These are phyloP conservation scores for Candida chauliodis DNA, from an alignment of 805 yeast species.

Conservation along the genomic window DNA sequence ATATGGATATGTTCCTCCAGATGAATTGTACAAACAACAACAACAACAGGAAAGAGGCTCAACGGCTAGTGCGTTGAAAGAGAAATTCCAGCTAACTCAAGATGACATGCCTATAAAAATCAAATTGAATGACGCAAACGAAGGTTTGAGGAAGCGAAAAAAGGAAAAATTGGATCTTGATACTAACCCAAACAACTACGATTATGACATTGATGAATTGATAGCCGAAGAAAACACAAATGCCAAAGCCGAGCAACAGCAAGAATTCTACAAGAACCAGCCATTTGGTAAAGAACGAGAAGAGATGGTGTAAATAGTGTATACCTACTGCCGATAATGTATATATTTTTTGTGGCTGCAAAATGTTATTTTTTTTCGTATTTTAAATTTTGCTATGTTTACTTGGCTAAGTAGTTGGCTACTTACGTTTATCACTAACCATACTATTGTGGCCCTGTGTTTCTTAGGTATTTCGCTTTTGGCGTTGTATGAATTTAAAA, in stretches of 20 bases:
- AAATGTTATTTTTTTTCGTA: constrained; percentile 2
- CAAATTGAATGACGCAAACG: constrained; percentile 21
- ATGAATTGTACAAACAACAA: constrained; percentile 22
- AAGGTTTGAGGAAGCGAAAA: constrained; percentile 24
- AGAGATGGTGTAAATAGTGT: constrained; percentile 19
- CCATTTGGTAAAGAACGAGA: constrained; percentile 21
- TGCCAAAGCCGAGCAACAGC: constrained; percentile 17
- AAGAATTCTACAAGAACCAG: constrained; percentile 18
- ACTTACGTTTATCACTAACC: neutral
- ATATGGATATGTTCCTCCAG: constrained; percentile 40
- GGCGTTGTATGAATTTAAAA: neutral
- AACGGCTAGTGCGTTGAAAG: constrained; percentile 21
- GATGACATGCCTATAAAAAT: constrained; percentile 37
- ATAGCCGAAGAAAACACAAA: constrained; percentile 31
- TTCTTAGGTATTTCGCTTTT: neutral
- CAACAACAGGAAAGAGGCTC: constrained; percentile 10
- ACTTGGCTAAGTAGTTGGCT: constrained; percentile 3
- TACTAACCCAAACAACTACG: constrained; percentile 38
- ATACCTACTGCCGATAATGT: neutral
- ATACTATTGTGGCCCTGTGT: neutral
- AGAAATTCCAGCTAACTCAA: constrained; percentile 27
- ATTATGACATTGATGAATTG: constrained; percentile 43
- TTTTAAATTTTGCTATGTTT: constrained; percentile 6
- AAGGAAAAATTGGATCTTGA: constrained; percentile 34
- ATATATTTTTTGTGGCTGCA: constrained; percentile 2